These are phyloP conservation scores for Kurtzmaniella quercitrusa DNA, from an alignment of 1,139 yeast species.

Conservation along the genomic window DNA sequence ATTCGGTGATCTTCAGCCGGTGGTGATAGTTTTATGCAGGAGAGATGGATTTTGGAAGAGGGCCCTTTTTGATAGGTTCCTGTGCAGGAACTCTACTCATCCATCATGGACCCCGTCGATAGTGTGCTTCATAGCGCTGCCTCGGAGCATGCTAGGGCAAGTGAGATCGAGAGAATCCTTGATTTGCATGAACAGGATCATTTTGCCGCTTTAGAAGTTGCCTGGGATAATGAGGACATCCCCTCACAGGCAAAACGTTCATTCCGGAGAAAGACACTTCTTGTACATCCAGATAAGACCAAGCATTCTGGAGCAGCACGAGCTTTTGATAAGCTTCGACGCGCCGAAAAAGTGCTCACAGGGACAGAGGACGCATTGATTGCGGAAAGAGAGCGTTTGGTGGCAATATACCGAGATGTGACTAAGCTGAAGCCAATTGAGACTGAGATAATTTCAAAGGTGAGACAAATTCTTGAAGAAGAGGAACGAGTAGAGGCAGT, in stretches of 20 bases:
- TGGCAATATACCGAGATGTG: slow-evolving; percentile 38
- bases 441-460: slow-evolving; percentile 11
- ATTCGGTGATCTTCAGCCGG: background rate
- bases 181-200: slow-evolving; percentile 47
- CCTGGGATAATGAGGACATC: slow-evolving; percentile 29
- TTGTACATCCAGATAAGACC: slow-evolving; percentile 70
- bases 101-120: slow-evolving; percentile 26
- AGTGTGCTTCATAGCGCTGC: slow-evolving; percentile 32
- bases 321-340: slow-evolving; percentile 55
- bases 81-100: background rate
- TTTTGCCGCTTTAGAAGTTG: slow-evolving; percentile 52
- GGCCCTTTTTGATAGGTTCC: background rate
- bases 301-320: slow-evolving; percentile 51
- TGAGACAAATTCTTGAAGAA: slow-evolving; percentile 25
- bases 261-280: slow-evolving; percentile 56
- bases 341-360: slow-evolving; percentile 27
- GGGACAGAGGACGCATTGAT: background rate
- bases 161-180: slow-evolving; percentile 55
- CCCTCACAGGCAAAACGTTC: slow-evolving; percentile 36
- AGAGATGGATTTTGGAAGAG: too few species aligned
- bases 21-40: too few species aligned
- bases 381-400: slow-evolving; percentile 34
- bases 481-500: slow-evolving; percentile 29
- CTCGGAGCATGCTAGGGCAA: slow-evolving; percentile 38
- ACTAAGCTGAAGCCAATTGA: background rate